Percentiles rank a stretch among this genome's conserved stretches.
These are phyloP conservation scores for Bipolaris sorokiniana DNA, from an alignment of 2,329 filamentous ascomycete genomes.

Conservation along the genomic window DNA sequence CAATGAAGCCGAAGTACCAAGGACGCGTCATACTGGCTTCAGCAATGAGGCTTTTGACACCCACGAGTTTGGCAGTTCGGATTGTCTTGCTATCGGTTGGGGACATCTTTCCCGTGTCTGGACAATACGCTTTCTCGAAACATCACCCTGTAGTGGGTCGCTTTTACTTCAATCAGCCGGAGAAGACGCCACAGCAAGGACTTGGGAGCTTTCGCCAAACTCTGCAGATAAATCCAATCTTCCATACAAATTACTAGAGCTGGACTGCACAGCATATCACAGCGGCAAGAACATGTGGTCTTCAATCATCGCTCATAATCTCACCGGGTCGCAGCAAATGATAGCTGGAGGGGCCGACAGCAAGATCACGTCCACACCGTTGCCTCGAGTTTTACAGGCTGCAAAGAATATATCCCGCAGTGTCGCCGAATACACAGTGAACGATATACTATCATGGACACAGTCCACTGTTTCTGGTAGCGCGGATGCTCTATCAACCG, in stretches of 20 bases:
- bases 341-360: constrained; percentile 80
- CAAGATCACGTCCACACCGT: constrained; percentile 51
- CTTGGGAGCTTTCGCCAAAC: constrained; percentile 61
- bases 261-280: constrained; percentile 68
- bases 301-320: constrained; percentile 15
- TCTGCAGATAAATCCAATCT: constrained; percentile 1
- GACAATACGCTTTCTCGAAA: constrained; percentile 72
- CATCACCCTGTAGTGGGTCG: constrained; percentile 46
- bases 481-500: not conserved
- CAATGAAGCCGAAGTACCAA: constrained; percentile 31
- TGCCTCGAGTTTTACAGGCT: constrained; percentile 10
- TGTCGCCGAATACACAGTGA: constrained; percentile 34
- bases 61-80: constrained; percentile 24
- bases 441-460: constrained; percentile 30
- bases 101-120: constrained; percentile 90
- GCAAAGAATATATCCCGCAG: not conserved
- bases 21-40: constrained; percentile 54
- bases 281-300: constrained; percentile 93
- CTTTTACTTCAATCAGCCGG: constrained; percentile 73
- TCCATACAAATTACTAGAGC: constrained; percentile 56
- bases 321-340: constrained; percentile 19
- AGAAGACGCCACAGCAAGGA: constrained; percentile 79
- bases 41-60: constrained; percentile 42
- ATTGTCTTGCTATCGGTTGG: constrained; percentile 73
- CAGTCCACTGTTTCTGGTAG: not conserved